Conservation (phyloP, 2,329 filamentous ascomycete species). For the Dactylellina leptospora region DNA sequence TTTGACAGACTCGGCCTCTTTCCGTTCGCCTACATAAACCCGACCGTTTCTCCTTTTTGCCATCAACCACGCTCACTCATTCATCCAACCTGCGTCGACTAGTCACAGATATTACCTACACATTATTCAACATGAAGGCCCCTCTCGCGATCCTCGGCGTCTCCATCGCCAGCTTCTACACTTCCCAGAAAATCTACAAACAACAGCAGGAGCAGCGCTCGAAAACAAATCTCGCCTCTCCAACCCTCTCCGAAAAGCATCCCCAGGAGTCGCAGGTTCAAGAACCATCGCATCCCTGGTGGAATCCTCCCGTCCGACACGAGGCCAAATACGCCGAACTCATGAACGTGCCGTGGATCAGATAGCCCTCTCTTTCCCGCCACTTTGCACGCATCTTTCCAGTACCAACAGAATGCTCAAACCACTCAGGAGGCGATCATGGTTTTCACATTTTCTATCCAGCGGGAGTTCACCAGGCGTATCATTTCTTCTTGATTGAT, state of each 20-base stretch:
- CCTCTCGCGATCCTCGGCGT: conserved; percentile 45
- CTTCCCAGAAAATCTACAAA: conserved; percentile 48
- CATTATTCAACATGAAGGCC: conserved; percentile 34
- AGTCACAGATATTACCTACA: conserved; percentile 5
- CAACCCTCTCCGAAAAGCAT: conserved; percentile 35
- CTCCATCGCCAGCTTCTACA: conserved; percentile 49
- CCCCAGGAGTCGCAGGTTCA: conserved; percentile 17
- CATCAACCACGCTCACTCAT: not conserved
- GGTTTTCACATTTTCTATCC: not conserved
- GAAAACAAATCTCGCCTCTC: conserved; percentile 26
- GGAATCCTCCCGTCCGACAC: conserved; percentile 45
- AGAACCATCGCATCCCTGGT: conserved; percentile 35
- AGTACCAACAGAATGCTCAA: not conserved
- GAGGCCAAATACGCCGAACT: conserved; percentile 52
- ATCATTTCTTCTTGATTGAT: not conserved
- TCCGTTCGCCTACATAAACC: not conserved
- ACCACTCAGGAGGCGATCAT: not conserved
- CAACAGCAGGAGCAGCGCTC: conserved; percentile 46
- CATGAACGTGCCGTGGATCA: conserved; percentile 48
- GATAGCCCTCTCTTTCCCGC: not conserved
- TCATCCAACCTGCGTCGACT: not conserved
- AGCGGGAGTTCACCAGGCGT: not conserved
- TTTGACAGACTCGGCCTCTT: not conserved
- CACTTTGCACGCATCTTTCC: not conserved
- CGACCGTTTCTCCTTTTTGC: no score